These are phyloP conservation scores for Novakomyces olei DNA, from an alignment of 805 yeast species.

Conservation along the genomic window DNA sequence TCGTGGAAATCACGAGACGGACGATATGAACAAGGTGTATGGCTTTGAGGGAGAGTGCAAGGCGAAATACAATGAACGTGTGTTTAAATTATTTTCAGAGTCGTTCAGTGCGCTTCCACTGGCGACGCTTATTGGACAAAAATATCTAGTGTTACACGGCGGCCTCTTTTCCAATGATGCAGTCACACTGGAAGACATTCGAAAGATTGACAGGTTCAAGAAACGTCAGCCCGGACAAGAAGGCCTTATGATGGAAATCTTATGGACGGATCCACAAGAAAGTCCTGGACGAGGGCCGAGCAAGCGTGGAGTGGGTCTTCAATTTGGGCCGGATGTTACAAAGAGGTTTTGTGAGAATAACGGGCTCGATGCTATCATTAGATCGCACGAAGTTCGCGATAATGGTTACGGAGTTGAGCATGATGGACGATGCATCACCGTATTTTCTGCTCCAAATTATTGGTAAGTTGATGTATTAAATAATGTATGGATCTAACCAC, in stretches of 20 bases:
- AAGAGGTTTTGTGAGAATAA: slow-evolving; percentile 51
- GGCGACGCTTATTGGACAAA: slow-evolving; percentile 55
- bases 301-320: slow-evolving; percentile 86
- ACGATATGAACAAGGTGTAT: slow-evolving; percentile 87
- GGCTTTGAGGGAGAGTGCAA: slow-evolving; percentile 95
- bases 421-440: slow-evolving; percentile 65
- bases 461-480: not conserved
- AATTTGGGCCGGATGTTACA: slow-evolving; percentile 92
- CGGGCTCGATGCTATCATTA: slow-evolving; percentile 51
- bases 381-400: slow-evolving; percentile 92
- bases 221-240: slow-evolving; percentile 60
- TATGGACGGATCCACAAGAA: slow-evolving; percentile 93
- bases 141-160: slow-evolving; percentile 84
- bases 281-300: slow-evolving; percentile 62
- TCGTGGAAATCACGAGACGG: slow-evolving; percentile 93
- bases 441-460: slow-evolving; percentile 96
- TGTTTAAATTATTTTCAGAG: slow-evolving; percentile 66
- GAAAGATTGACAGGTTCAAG: slow-evolving; percentile 43
- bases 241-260: slow-evolving; percentile 84
- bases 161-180: slow-evolving; percentile 69
- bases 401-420: slow-evolving; percentile 79
- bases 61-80: slow-evolving; percentile 59
- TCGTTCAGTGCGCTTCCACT: slow-evolving; percentile 71
- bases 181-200: slow-evolving; percentile 51
- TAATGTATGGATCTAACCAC: not conserved